Conservation (phyloP, 495 filamentous ascomycete species). For the Aspergillus haitiensis region DNA sequence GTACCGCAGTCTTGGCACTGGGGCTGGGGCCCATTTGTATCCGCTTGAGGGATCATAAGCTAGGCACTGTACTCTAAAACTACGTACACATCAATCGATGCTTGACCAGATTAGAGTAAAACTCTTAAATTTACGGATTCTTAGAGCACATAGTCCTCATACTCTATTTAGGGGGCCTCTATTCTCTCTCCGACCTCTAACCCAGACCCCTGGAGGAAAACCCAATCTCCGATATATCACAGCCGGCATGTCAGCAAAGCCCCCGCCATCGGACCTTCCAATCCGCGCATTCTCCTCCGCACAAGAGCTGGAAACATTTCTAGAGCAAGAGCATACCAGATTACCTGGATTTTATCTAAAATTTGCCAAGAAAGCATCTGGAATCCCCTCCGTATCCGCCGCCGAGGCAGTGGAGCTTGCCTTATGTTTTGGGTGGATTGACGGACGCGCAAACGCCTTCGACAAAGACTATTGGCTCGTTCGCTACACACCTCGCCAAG, state of each 20-base stretch:
- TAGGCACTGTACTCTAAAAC: neutral
- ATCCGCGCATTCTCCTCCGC: conserved; percentile 38
- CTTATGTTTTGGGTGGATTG: conserved; percentile 62
- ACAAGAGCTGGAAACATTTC: conserved; percentile 45
- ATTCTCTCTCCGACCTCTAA: neutral
- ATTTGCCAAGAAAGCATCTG: conserved; percentile 52
- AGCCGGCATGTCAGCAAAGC: conserved; percentile 15
- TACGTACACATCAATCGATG: neutral
- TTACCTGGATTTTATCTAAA: conserved; percentile 52
- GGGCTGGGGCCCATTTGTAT: neutral
- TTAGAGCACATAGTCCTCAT: neutral
- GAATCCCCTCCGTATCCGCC: conserved; percentile 47
- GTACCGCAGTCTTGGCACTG: neutral
- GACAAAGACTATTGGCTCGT: conserved; percentile 46
- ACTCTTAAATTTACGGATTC: neutral
- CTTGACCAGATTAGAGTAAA: neutral
- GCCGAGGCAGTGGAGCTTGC: conserved; percentile 55
- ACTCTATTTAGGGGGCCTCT: neutral
- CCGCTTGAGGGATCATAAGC: neutral
- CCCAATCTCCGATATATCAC: neutral
- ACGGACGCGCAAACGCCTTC: conserved; percentile 50
- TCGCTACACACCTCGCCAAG: conserved; percentile 55
- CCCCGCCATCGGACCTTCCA: conserved; percentile 34
- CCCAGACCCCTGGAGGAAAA: neutral
- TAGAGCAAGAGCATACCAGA: conserved; percentile 37